Percentiles rank a stretch among this genome's conserved stretches.
These are phyloP conservation scores for Debaryomycetaceae sp. DNA, from an alignment of 1,139 yeast genomes.

Conservation along the genomic window DNA sequence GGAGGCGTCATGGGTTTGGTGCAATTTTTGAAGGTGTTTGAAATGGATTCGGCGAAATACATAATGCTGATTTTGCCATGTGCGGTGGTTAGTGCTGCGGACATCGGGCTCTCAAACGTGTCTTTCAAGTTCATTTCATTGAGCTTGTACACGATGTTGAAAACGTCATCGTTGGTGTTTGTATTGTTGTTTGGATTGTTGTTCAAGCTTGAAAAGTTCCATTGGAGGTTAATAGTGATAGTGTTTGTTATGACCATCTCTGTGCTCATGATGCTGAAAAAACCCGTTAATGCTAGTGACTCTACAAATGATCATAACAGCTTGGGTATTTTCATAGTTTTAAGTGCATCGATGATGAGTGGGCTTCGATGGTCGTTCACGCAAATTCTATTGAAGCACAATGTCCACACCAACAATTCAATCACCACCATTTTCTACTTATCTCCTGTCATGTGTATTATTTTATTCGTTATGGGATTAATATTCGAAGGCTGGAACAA, in stretches of 20 bases:
- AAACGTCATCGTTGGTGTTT: conserved; percentile 81
- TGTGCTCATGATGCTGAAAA: conserved; percentile 80
- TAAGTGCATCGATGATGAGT: conserved; percentile 75
- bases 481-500: conserved; percentile 61
- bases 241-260: conserved; percentile 77
- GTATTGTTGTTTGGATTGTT: conserved; percentile 83
- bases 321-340: conserved; percentile 68
- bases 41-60: conserved; percentile 28
- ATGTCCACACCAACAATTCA: conserved; percentile 65
- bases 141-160: conserved; percentile 89
- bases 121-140: conserved; percentile 77
- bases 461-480: conserved; percentile 59
- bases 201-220: conserved; percentile 70
- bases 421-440: conserved; percentile 78
- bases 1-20: conserved; percentile 1
- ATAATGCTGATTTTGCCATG: conserved; percentile 70
- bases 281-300: conserved; percentile 15
- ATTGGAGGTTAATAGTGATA: conserved; percentile 62
- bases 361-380: conserved; percentile 96
- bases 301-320: conserved; percentile 18
- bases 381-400: conserved; percentile 68
- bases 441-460: conserved; percentile 76
- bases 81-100: conserved; percentile 85
- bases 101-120: conserved; percentile 88
- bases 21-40: conserved; percentile 15